phyloP scores from a whole-genome alignment of 371 early-diverging fungal species.

The Haplosporangium sp. region DNA sequence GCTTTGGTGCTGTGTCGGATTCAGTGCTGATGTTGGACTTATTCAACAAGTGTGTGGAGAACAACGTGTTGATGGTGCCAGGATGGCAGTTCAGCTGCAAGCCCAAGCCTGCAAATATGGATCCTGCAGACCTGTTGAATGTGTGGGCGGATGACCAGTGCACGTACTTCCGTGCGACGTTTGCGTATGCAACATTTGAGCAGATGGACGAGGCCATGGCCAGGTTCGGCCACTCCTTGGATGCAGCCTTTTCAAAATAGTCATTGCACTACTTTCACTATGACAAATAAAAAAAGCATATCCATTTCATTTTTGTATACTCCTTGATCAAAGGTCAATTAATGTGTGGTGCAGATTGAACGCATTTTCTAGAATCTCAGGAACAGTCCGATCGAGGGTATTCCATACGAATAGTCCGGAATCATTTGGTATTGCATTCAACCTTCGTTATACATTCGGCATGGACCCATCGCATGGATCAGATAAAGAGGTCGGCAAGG shows the following conservation, averaged over 20 bases:
- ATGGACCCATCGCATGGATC: slow-evolving; percentile 27
- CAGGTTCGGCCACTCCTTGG: slow-evolving; percentile 57
- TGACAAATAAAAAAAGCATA: too few relatives aligned
- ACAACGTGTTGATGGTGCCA: slow-evolving; percentile 71
- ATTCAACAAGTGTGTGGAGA: slow-evolving; percentile 53
- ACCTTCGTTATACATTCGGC: background rate
- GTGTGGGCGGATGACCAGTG: slow-evolving; percentile 52
- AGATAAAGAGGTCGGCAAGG: slow-evolving; percentile 36
- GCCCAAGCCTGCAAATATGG: slow-evolving; percentile 26
- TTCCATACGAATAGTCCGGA: too few relatives aligned
- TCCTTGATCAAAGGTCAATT: too few relatives aligned
- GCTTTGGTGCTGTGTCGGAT: slow-evolving; percentile 56
- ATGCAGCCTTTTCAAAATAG: slow-evolving; percentile 13
- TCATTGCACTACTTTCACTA: too few relatives aligned
- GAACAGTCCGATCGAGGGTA: too few relatives aligned
- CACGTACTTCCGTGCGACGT: slow-evolving; percentile 68
- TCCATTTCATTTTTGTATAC: too few relatives aligned
- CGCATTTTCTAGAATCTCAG: too few relatives aligned
- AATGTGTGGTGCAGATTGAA: too few relatives aligned
- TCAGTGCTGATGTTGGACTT: slow-evolving; percentile 44
- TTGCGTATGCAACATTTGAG: slow-evolving; percentile 63
- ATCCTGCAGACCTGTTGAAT: slow-evolving; percentile 24
- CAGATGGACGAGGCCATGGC: slow-evolving; percentile 65
- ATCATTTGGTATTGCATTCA: too few relatives aligned
- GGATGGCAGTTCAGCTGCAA: slow-evolving; percentile 63